Evolutionary conservation across 768 basidiomycete genomes (phyloP), one percentile per base, ranked within the genome.

Genomic region (Russula olivacea): DNA sequence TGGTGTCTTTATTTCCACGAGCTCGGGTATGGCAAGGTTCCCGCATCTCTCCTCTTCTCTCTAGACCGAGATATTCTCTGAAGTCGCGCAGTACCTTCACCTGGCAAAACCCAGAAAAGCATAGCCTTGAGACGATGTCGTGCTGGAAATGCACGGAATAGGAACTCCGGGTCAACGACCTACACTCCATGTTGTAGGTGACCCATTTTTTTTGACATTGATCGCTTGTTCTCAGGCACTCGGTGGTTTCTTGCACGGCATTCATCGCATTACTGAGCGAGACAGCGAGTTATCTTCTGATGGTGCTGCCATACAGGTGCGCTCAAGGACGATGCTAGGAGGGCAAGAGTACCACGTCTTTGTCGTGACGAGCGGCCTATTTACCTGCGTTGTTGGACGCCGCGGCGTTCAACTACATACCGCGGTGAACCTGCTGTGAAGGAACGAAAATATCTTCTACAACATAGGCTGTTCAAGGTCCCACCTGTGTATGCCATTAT

Each of bases 301-400:
- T 66, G 80, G 85, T 56, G 90, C 92, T 68, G 82, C 92, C 23
- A 79, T 91, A 55, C 83, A 86, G 12, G 89, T 90, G 30, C 83
- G 90, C 25, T 75, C 91, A 53, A 80, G 87, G 49, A 91, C 89
- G 1, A 36, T 89, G 28, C 4, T 23, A 19, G 89, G 89, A 36
- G 82, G 90, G 7, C 87, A 89, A 72, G 88, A 90, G 71, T 85
- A 91, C 68, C 76, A 77, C 41, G 83, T 89, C 65, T 73, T 77
- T 41, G 81, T 89, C 68, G 83, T 86, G 59, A 80, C 83, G 59
- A 83, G 89, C 87, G 63, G 10, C 79, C 74, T 38, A 15, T 5
- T 11, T 50, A 52, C 14, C 3, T 12, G 4, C 25, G 19, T n/a
- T 19, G 11, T 47, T 36, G 25, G 41, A 4, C 43, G 36, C n/a